Evolutionary conservation across 2,329 filamentous ascomycete species (phyloP).

Genomic region (Zymoseptoria tritici): DNA sequence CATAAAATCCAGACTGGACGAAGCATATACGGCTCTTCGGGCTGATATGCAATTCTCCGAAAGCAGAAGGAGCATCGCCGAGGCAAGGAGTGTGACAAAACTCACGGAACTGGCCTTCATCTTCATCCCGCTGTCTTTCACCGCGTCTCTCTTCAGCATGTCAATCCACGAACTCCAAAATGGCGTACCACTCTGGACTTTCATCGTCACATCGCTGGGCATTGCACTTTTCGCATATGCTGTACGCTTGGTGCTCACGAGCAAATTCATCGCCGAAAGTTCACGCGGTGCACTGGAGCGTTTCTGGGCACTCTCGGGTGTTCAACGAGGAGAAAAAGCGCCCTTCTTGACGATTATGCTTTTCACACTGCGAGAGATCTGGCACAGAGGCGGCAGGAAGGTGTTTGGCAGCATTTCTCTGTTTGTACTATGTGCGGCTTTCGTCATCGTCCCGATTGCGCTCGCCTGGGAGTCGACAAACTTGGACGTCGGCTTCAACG

Average conservation of each 20-base stretch:
- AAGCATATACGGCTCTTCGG: slow-evolving; percentile 27
- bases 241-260: slow-evolving; percentile 6
- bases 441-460: slow-evolving; percentile 5
- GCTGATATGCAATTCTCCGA: slow-evolving; percentile 31
- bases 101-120: slow-evolving; percentile 30
- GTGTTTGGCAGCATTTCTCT: not conserved
- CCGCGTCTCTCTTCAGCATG: slow-evolving; percentile 25
- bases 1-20: slow-evolving; percentile 9
- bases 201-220: slow-evolving; percentile 7
- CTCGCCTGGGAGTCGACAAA: slow-evolving; percentile 4
- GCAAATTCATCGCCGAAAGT: slow-evolving; percentile 1
- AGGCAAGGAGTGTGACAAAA: slow-evolving; percentile 27
- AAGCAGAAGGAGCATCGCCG: slow-evolving; percentile 24
- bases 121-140: slow-evolving; percentile 20
- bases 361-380: not conserved
- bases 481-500: slow-evolving; percentile 7
- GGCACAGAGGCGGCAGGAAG: not conserved
- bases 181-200: slow-evolving; percentile 12
- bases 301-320: too few relatives aligned
- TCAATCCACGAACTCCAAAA: slow-evolving; percentile 20
- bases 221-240: slow-evolving; percentile 7
- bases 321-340: too few relatives aligned
- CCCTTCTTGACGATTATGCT: too few relatives aligned
- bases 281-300: too few relatives aligned
- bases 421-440: slow-evolving; percentile 1